These are phyloP conservation scores for Hemisphaericaspora xylofermentans DNA, from an alignment of 1,139 yeast species.

Conservation along the genomic window DNA sequence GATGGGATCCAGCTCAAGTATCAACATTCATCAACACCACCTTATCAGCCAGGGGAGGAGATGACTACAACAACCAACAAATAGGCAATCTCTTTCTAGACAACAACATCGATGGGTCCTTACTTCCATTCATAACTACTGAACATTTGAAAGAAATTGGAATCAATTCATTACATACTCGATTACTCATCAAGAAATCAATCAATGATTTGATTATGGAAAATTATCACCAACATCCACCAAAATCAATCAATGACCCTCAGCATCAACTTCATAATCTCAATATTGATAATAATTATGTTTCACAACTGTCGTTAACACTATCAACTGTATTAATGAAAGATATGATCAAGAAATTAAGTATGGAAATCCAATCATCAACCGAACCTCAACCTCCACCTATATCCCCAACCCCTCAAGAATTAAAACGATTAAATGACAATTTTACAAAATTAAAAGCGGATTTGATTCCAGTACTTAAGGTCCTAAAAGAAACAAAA, in stretches of 20 bases:
- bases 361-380: slow-evolving; percentile 18
- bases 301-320: slow-evolving; percentile 35
- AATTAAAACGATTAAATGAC: slow-evolving; percentile 43
- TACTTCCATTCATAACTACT: slow-evolving; percentile 57
- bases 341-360: slow-evolving; percentile 35
- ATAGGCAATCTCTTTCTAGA: slow-evolving; percentile 41
- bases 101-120: slow-evolving; percentile 61
- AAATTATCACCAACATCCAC: slow-evolving; percentile 34
- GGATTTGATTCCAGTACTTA: slow-evolving; percentile 53
- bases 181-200: slow-evolving; percentile 50
- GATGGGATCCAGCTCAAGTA: slow-evolving; percentile 52
- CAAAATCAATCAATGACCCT: slow-evolving; percentile 30
- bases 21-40: slow-evolving; percentile 32
- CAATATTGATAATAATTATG: slow-evolving; percentile 34
- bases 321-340: slow-evolving; percentile 35
- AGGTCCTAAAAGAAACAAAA: slow-evolving; percentile 52
- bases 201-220: slow-evolving; percentile 44
- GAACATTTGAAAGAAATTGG: slow-evolving; percentile 65
- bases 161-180: slow-evolving; percentile 34
- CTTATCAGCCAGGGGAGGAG: slow-evolving; percentile 18
- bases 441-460: slow-evolving; percentile 51
- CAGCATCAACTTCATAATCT: slow-evolving; percentile 29
- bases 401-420: slow-evolving; percentile 26
- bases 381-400: slow-evolving; percentile 6
- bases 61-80: slow-evolving; percentile 22